phyloP scores from a whole-genome alignment of 441 rosid species.

The Bocquillonia castaneifolia region DNA sequence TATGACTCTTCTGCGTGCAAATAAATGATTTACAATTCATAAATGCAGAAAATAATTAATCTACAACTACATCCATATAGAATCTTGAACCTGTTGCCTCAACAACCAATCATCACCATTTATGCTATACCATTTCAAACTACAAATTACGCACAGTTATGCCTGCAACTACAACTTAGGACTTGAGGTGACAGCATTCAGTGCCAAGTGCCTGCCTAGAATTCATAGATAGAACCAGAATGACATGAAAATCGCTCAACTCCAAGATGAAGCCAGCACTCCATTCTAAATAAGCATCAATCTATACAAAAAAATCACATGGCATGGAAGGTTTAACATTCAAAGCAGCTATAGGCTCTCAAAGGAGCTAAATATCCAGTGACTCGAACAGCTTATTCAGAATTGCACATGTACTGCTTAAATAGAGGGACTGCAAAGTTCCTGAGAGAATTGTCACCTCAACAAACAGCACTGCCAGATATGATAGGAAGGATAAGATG shows the following conservation, averaged over 20 bases:
- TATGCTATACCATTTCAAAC: neutral
- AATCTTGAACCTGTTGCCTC: neutral
- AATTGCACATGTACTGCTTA: neutral
- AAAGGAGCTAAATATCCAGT: neutral
- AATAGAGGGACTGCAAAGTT: neutral
- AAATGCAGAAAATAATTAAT: neutral
- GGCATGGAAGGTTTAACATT: neutral
- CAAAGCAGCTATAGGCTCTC: neutral
- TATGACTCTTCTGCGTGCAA: neutral
- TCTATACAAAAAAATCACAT: neutral
- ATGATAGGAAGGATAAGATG: too few relatives aligned
- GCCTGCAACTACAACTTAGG: neutral
- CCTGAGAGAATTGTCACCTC: neutral
- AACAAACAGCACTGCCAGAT: neutral
- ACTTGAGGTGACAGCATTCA: neutral
- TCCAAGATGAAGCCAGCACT: neutral
- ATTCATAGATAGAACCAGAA: neutral
- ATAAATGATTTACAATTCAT: neutral
- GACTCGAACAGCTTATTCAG: neutral
- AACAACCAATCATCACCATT: neutral
- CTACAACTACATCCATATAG: neutral
- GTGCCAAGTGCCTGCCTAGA: neutral
- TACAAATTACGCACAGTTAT: neutral
- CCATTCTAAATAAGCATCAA: neutral
- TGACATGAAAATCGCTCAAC: neutral